Evolutionary conservation across 2,329 filamentous ascomycete genomes (phyloP), one percentile per base, ranked within the genome.

Genomic region (Parascedosporium putredinis): DNA sequence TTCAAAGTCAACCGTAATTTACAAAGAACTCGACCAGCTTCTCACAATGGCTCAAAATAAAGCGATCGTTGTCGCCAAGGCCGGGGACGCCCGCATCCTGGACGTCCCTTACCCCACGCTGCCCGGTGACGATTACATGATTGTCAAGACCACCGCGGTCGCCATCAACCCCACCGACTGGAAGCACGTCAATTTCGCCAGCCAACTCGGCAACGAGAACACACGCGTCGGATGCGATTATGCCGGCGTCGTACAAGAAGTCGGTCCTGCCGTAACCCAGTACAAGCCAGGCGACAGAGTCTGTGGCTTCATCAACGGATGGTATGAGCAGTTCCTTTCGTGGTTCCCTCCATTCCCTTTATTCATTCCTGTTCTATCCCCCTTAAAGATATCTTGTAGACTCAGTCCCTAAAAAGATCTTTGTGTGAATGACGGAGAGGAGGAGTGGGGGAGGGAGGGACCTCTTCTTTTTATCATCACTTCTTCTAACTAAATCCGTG

Each of bases 231-330:
- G 71, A 12, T 72, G 65, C 47, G 73, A 76, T 56, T 75, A 70
- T 49, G 67, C 68, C 29, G 73, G 73, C 38, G 56, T 70, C 16
- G 68, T 76, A 1, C 65, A 71, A 46, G 64, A 71, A 50, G 63
- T 75, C 34, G 73, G 73, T 9, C 51, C 59, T 2, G 64, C 62
- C 20, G 67, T 74, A 23, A 68, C 62, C 24, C 68, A 68, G 53
- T 68, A 74, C 52, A 66, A 68, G 58, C 67, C 65, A 51, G 74
- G 74, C 1, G 73, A 77, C 53, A 67, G 71, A 33, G 62, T 75
- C 33, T 57, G 62, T 20, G 73, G 72, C 3, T 57, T 64, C 3
- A 58, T 56, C 3, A 66, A 71, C 49, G 70, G 69, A 50, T 51
- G 52, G 57, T 59, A 48, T n/a, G n/a, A n/a, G n/a, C n/a, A 56